A percentile compares a stretch with the other conserved stretches of the same genome.
These are phyloP conservation scores for Nepenthes alata DNA, from an alignment of 179 eudicot species.

Conservation along the genomic window DNA sequence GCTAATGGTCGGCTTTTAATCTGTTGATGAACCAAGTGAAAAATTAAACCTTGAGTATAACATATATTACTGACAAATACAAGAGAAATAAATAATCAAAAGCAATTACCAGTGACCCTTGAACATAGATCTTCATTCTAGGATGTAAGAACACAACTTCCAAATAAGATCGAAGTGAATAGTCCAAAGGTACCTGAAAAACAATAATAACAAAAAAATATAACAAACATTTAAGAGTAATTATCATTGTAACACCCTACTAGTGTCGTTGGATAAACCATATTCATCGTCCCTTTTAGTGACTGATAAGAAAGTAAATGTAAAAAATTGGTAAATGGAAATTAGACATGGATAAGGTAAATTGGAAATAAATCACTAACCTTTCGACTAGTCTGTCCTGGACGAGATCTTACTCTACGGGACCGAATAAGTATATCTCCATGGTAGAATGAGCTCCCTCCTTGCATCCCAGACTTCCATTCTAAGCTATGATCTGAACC, in stretches of 20 bases:
- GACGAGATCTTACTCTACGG: constrained; percentile 57
- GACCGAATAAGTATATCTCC: constrained; percentile 66
- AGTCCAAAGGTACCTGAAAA: constrained; percentile 59
- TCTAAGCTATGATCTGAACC: constrained; percentile 51
- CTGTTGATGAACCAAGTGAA: constrained; percentile 20
- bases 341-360: no score
- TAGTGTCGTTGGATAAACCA: no score
- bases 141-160: constrained; percentile 67
- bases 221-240: no score
- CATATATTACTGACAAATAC: neutral
- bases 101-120: constrained; percentile 52
- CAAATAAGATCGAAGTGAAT: constrained; percentile 50
- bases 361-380: constrained; percentile 12
- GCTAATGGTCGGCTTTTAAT: constrained; percentile 59
- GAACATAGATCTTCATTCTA: constrained; percentile 61
- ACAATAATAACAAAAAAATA: neutral
- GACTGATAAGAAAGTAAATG: neutral
- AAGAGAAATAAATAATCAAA: neutral
- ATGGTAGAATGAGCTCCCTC: constrained; percentile 41
- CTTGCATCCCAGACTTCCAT: constrained; percentile 37
- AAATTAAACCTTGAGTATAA: neutral
- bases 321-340: neutral
- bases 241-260: no score
- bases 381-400: constrained; percentile 55
- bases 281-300: neutral